These are phyloP conservation scores for Lentinula sp. DNA, from an alignment of 768 basidiomycete genomes.

Conservation along the genomic window DNA sequence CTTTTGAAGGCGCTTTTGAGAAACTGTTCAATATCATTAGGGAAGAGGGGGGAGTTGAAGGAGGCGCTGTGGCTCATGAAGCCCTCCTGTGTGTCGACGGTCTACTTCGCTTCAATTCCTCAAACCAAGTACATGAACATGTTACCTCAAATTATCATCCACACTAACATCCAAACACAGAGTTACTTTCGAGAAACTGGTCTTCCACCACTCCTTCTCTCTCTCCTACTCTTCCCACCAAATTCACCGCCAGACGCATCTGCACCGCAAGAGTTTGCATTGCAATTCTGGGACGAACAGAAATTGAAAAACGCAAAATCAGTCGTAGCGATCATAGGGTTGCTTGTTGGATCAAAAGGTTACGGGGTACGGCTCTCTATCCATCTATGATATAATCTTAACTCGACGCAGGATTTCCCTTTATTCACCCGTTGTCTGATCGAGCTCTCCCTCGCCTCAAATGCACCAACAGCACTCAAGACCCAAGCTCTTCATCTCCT, in stretches of 20 bases:
- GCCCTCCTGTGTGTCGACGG: slow-evolving; percentile 82
- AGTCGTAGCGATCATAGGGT: slow-evolving; percentile 80
- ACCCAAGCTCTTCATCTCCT: slow-evolving; percentile 50
- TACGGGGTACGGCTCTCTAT: slow-evolving; percentile 40
- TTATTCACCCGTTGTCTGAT: slow-evolving; percentile 72
- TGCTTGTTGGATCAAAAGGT: slow-evolving; percentile 75
- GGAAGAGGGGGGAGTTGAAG: slow-evolving; percentile 88
- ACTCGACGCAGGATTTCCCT: slow-evolving; percentile 50
- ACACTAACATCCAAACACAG: slow-evolving; percentile 43
- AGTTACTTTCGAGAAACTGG: slow-evolving; percentile 94
- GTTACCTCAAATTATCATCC: background rate
- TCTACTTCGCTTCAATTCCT: slow-evolving; percentile 87
- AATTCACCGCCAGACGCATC: slow-evolving; percentile 48
- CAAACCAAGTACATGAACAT: slow-evolving; percentile 70
- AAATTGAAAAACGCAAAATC: slow-evolving; percentile 77
- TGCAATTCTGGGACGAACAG: slow-evolving; percentile 95
- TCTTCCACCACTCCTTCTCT: slow-evolving; percentile 61
- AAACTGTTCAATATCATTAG: slow-evolving; percentile 85
- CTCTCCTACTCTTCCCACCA: slow-evolving; percentile 66
- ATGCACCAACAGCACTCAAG: slow-evolving; percentile 84
- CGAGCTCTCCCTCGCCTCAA: slow-evolving; percentile 89
- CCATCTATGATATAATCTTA: background rate
- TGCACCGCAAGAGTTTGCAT: slow-evolving; percentile 83
- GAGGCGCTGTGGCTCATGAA: slow-evolving; percentile 79
- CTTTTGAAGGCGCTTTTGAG: slow-evolving; percentile 96